Conservation (phyloP, 768 basidiomycete genomes). For the Chlorophyllum brunneum region DNA sequence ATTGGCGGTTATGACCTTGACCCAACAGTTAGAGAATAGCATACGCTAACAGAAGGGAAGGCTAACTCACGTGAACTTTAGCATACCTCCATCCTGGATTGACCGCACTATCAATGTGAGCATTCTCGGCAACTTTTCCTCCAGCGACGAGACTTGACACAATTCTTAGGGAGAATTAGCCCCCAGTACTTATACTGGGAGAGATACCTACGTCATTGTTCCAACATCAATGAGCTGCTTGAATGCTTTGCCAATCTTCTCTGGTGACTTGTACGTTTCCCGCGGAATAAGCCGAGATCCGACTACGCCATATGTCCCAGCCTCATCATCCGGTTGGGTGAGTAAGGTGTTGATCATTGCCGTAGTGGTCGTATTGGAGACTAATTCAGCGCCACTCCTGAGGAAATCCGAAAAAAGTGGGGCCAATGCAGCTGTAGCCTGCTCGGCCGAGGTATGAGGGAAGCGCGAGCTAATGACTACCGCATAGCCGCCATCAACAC, state of each 20-base stretch:
- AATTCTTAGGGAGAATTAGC: too few species aligned
- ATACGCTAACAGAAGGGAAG: neutral
- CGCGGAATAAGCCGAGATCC: constrained; percentile 13
- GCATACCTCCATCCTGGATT: constrained; percentile 33
- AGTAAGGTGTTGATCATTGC: neutral
- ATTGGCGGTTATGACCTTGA: neutral
- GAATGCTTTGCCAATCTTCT: constrained; percentile 19
- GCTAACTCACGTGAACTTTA: constrained; percentile 27
- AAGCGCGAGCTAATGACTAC: constrained; percentile 15
- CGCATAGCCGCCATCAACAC: neutral
- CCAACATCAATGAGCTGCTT: constrained; percentile 17
- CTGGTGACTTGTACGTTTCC: constrained; percentile 1
- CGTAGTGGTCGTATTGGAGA: neutral
- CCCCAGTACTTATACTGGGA: too few species aligned
- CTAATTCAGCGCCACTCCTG: neutral
- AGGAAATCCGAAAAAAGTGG: neutral
- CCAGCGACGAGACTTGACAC: neutral
- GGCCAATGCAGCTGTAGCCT: neutral
- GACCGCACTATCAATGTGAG: constrained; percentile 27
- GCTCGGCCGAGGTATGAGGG: constrained; percentile 15
- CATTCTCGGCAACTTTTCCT: constrained; percentile 28
- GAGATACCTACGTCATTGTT: too few species aligned
- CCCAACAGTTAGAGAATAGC: neutral
- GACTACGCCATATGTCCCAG: neutral
- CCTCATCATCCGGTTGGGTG: neutral